Evolutionary conservation across 1,139 yeast genomes (phyloP).

Genomic region (Yamadazyma trypodendri): DNA sequence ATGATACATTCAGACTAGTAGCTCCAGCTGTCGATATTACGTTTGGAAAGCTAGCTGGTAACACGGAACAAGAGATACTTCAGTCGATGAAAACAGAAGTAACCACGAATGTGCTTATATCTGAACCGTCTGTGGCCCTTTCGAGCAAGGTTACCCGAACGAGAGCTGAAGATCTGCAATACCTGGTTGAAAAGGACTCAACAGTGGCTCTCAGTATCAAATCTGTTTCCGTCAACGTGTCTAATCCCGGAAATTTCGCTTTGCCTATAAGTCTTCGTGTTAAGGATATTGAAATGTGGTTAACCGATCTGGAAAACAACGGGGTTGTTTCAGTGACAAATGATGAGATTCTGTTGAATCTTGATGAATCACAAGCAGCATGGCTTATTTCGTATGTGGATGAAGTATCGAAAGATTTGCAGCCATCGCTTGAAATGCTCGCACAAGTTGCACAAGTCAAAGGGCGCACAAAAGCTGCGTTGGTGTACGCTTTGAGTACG

Average conservation of each 20-base stretch:
- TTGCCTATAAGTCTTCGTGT: slow-evolving; percentile 19
- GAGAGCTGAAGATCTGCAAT: slow-evolving; percentile 9
- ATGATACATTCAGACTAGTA: slow-evolving; percentile 50
- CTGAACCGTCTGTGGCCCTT: slow-evolving; percentile 40
- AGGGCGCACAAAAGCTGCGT: slow-evolving; percentile 28
- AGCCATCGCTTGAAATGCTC: slow-evolving; percentile 23
- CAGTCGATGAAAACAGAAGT: slow-evolving; percentile 20
- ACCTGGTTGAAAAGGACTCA: slow-evolving; percentile 9
- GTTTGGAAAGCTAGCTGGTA: slow-evolving; percentile 37
- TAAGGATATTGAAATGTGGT: slow-evolving; percentile 46
- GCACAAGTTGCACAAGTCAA: slow-evolving; percentile 15
- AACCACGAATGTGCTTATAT: slow-evolving; percentile 23
- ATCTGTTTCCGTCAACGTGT: slow-evolving; percentile 23
- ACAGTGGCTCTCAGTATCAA: slow-evolving; percentile 35
- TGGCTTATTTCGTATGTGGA: slow-evolving; percentile 36
- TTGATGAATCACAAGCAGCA: slow-evolving; percentile 33
- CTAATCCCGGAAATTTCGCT: slow-evolving; percentile 23
- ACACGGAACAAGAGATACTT: slow-evolving; percentile 16
- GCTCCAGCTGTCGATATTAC: slow-evolving; percentile 48
- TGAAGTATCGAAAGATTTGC: slow-evolving; percentile 18
- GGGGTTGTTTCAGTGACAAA: slow-evolving; percentile 35
- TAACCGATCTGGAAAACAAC: slow-evolving; percentile 22
- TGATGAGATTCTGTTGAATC: slow-evolving; percentile 28
- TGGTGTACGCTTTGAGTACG: slow-evolving; percentile 55
- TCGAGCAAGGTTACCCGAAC: slow-evolving; percentile 18